These are phyloP conservation scores for Cyberlindnera veronae DNA, from an alignment of 805 yeast species.

Conservation along the genomic window DNA sequence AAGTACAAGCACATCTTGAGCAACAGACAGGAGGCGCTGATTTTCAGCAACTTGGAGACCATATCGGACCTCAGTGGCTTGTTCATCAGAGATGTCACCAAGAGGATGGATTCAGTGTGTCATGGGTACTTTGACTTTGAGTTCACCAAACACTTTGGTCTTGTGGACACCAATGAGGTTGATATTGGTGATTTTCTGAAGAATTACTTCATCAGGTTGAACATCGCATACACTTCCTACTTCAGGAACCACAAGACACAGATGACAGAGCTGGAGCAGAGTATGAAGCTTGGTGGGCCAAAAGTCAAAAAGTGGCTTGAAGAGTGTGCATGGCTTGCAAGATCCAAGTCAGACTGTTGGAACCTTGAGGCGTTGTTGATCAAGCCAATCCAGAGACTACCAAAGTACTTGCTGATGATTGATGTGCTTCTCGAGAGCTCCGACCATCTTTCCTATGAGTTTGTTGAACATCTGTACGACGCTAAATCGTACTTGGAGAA, in stretches of 20 bases:
- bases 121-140: constrained; percentile 7
- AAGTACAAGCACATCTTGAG: constrained; percentile 31
- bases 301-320: constrained; percentile 33
- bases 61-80: constrained; percentile 35
- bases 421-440: constrained; percentile 17
- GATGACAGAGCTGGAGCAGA: constrained; percentile 23
- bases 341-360: constrained; percentile 24
- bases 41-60: constrained; percentile 43
- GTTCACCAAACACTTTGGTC: constrained; percentile 9
- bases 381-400: constrained; percentile 32
- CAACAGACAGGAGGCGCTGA: constrained; percentile 32
- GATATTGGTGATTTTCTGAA: constrained; percentile 31
- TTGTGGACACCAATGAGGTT: constrained; percentile 13
- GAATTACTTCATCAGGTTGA: constrained; percentile 31
- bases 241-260: constrained; percentile 31
- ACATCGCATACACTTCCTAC: constrained; percentile 33
- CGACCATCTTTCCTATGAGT: constrained; percentile 8
- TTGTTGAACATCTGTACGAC: constrained; percentile 17
- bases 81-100: constrained; percentile 24
- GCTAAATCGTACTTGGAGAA: constrained; percentile 18
- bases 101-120: neutral
- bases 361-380: constrained; percentile 31
- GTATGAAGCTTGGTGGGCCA: constrained; percentile 19
- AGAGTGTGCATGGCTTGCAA: constrained; percentile 29
- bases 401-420: constrained; percentile 22